These are phyloP conservation scores for Vitis hybrid DNA, from an alignment of 177 flowering plant species.

Conservation along the genomic window DNA sequence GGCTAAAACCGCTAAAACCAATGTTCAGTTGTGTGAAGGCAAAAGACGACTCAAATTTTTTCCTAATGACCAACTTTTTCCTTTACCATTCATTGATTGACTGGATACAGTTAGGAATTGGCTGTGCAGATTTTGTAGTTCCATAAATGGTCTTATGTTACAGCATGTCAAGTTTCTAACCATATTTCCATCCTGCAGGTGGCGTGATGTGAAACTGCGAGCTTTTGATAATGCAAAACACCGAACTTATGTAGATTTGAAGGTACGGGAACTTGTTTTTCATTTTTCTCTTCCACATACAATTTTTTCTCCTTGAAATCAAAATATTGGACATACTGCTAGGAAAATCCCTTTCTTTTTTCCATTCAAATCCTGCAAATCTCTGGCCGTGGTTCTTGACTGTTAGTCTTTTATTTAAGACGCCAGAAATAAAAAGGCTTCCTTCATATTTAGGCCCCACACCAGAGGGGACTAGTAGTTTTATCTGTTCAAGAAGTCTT, in stretches of 20 bases:
- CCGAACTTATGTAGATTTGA: conserved; percentile 87
- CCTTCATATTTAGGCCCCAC: conserved; percentile 9
- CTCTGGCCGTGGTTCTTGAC: not conserved
- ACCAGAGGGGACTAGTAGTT: not conserved
- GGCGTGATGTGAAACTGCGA: conserved; percentile 89
- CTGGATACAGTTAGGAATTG: no score
- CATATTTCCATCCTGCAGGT: conserved; percentile 41
- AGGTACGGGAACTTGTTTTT: conserved; percentile 34
- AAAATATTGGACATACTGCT: not conserved
- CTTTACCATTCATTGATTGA: no score
- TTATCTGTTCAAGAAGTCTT: conserved; percentile 10
- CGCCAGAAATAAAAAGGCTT: not conserved
- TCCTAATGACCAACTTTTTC: not conserved
- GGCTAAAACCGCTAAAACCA: not conserved
- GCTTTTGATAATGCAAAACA: conserved; percentile 91
- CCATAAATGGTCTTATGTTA: no score
- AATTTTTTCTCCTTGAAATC: not conserved
- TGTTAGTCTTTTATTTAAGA: not conserved
- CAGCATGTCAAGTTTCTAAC: not conserved
- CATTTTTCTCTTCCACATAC: not conserved
- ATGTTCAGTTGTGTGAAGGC: not conserved
- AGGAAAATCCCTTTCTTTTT: not conserved
- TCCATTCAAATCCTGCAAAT: not conserved
- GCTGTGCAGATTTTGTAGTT: no score
- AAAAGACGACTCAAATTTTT: no score